Base-by-base conservation (phyloP, 2,329 filamentous ascomycete genomes). In the Xylaria sp. region DNA sequence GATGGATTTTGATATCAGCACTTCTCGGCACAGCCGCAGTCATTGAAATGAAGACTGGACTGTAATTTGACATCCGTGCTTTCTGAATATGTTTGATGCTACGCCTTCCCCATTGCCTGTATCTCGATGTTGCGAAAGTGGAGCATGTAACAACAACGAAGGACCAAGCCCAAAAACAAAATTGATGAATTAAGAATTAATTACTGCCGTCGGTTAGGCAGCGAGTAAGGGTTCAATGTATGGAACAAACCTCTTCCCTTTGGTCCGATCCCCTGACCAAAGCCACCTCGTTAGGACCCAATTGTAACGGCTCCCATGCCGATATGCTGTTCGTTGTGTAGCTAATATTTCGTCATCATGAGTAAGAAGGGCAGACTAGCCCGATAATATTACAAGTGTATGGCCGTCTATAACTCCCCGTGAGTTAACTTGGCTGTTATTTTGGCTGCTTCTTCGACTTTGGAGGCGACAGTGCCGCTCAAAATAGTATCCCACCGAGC, bases 61-160 rank as follows among this genome's bases (percentile, higher is more conserved):
- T 96, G 94, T 90, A 98, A 97, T 97, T 97, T 97, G 94, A 98
- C 94, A 97, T 97, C 93, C 92, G 93, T 97, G 94, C 94, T 63
- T 69, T 61, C 6, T 28, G 20, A 15, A 41, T 55, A 34, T 18
- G 46, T 25, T 32, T 20, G 0, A 3, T 28, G 10, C 51, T 37
- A 15, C 15, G 25, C 34, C 25, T 48, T 46, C 46, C 54, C 1
- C 2, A 32, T 39, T 52, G 6, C 39, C 9, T 28, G 46, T 13
- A 25, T 15, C 12, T 50, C 10, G 41, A 13, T 5, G 23, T 34
- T 39, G 37, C 20, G 15, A 23, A 44, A 51, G 28, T 8, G 57
- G 32, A 56, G 23, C 44, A 52, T 37, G 32, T 59, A 63, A 41
- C 41, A 34, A n/a, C 10, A 44, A 39, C 13, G 28, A 68, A 62